These are phyloP conservation scores for Mucor sp. DNA, from an alignment of 371 early-diverging fungal species.

Conservation along the genomic window DNA sequence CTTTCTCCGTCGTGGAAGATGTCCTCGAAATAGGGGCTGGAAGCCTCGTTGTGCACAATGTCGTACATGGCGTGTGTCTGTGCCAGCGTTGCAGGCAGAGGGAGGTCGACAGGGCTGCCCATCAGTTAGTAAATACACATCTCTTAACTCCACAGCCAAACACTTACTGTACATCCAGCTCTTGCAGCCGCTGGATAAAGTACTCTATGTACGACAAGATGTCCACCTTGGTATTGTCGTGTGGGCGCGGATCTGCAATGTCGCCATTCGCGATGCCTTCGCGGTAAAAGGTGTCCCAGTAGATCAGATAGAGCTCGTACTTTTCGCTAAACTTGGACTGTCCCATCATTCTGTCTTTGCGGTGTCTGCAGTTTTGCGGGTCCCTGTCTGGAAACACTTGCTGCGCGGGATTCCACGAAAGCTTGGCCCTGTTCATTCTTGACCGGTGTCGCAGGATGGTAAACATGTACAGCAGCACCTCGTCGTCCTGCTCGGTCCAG, in stretches of 20 bases:
- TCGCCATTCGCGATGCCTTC: conserved; percentile 38
- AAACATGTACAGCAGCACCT: conserved; percentile 43
- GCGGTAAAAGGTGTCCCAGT: conserved; percentile 44
- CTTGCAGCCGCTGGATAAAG: conserved; percentile 29
- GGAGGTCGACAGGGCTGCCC: not conserved
- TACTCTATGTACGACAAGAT: conserved; percentile 35
- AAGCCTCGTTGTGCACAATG: not conserved
- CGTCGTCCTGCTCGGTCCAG: conserved; percentile 56
- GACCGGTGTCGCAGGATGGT: conserved; percentile 31
- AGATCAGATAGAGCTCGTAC: conserved; percentile 17
- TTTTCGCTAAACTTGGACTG: conserved; percentile 24
- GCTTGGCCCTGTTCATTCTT: not conserved
- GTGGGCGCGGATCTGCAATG: conserved; percentile 27
- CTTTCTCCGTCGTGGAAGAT: conserved; percentile 17
- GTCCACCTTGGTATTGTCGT: conserved; percentile 31
- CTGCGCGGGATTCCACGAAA: conserved; percentile 40
- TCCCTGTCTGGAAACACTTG: conserved; percentile 26
- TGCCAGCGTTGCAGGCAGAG: not conserved
- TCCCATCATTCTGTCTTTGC: conserved; percentile 32
- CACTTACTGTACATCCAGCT: not conserved
- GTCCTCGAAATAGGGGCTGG: conserved; percentile 27
- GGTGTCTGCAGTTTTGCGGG: conserved; percentile 33
- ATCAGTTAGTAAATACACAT: not conserved
- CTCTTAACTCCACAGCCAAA: too few species aligned
- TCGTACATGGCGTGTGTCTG: not conserved